phyloP scores from a whole-genome alignment of 176 grass and related monocot genomes.

The Triticum dicoccoides region DNA sequence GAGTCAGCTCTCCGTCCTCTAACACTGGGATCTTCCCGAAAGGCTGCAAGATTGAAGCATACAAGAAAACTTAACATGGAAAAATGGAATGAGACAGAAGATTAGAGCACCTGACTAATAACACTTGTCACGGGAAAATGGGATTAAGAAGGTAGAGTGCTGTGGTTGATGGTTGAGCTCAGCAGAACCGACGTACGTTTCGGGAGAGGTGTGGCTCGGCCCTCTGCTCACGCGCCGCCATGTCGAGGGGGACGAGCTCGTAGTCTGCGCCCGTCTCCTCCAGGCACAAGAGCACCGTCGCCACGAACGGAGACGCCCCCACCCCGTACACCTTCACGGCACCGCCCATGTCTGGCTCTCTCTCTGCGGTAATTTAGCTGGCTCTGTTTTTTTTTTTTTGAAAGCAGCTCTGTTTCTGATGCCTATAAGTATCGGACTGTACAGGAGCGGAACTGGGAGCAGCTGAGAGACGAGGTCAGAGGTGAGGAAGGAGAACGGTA shows the following conservation, averaged over 20 bases:
- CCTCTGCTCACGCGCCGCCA: background rate
- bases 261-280: constrained; percentile 55
- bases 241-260: constrained; percentile 36
- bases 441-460: no score
- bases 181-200: background rate
- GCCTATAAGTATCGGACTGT: no score
- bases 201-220: background rate
- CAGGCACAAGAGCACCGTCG: constrained; percentile 43
- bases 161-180: background rate
- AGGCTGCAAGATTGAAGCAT: background rate
- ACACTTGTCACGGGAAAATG: background rate
- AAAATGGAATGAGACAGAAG: background rate
- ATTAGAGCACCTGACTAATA: background rate
- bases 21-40: constrained; percentile 38
- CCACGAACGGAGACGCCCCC: constrained; percentile 42
- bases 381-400: no score
- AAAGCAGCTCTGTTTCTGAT: no score
- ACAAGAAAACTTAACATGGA: no score
- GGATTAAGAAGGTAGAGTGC: no score
- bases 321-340: constrained; percentile 43
- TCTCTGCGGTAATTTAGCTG: no score
- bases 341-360: background rate
- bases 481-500: no score
- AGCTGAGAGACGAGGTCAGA: no score
- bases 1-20: constrained; percentile 30